Base-by-base conservation (phyloP, 805 yeast genomes). In the Maudiozyma saulgeensis region DNA sequence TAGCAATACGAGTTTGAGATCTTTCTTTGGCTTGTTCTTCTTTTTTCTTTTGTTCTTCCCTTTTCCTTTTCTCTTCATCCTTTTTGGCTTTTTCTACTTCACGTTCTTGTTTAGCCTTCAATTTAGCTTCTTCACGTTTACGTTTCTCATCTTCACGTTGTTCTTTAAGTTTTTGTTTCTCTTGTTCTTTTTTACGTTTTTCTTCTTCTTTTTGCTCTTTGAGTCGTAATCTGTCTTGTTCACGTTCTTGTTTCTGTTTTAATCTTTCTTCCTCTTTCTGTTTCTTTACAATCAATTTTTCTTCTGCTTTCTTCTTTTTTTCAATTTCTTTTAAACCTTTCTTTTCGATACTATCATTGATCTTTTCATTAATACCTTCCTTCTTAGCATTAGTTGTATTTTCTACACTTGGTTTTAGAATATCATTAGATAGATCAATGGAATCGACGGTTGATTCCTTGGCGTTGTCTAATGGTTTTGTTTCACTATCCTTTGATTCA, bases 1-100 rank as follows among this genome's bases (percentile, higher is more conserved):
- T 69, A 32, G 70, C 71, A 41, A 68, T 69, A 48, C 67, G 59
- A 31, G 62, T 62, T 47, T 69, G 73, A 41, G 68, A 68, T 51
- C 64, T 68, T 50, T 68, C 71, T 51, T 64, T 58, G 46, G 67
- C 57, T 53, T 60, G 64, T 50, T 63, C 64, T 40, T 63, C 56
- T 26, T 50, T 46, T 42, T 43, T 63, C 61, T 51, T 63, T 56
- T 57, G 63, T 46, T 55, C 57, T 42, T 57, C 63, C 49, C 49
- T 57, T 46, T 54, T 55, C 16, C 47, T 43, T 41, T 53, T 60
- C 41, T 62, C 67, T 41, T 51, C 55, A 44, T 61, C 64, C 41
- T 47, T 56, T 18, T 42, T 26, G 5, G 18, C 18, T 31, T 8
- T 26, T 28, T 42, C 16, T 44, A 51, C 38, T 54, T 54, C 37